Conservation (phyloP, 2,329 filamentous ascomycete genomes). For the Nigrospora osmanthi region DNA sequence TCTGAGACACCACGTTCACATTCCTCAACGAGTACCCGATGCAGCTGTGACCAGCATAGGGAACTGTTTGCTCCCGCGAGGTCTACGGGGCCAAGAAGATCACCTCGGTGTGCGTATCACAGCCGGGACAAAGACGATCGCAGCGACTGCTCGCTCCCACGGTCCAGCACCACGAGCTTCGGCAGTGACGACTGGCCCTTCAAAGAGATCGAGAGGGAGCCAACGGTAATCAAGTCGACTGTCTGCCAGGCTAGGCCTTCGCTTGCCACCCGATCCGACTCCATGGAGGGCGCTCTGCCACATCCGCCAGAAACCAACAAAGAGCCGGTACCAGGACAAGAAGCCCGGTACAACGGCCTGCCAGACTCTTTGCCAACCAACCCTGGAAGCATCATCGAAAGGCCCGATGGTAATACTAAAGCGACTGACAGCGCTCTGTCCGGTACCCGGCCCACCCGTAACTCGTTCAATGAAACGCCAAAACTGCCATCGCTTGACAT, state of each 20-base stretch:
- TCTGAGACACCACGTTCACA: slow-evolving; percentile 21
- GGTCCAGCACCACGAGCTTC: slow-evolving; percentile 14
- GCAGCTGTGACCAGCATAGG: slow-evolving; percentile 30
- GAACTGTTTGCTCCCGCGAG: slow-evolving; percentile 14
- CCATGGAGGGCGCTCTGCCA: too few species aligned
- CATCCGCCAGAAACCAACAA: slow-evolving; percentile 7
- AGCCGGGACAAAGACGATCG: slow-evolving; percentile 12
- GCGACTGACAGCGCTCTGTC: slow-evolving; percentile 32
- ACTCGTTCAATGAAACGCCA: slow-evolving; percentile 15
- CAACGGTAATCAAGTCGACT: too few species aligned
- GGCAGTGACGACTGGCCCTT: slow-evolving; percentile 14
- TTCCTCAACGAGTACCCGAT: slow-evolving; percentile 38
- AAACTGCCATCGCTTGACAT: slow-evolving; percentile 16
- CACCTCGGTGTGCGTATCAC: slow-evolving; percentile 24
- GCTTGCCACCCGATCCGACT: too few species aligned
- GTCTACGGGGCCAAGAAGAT: slow-evolving; percentile 19
- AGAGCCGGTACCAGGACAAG: slow-evolving; percentile 9
- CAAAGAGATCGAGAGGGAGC: slow-evolving; percentile 9
- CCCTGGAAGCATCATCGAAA: slow-evolving; percentile 36
- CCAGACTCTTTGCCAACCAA: slow-evolving; percentile 24
- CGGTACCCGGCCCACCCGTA: slow-evolving; percentile 24
- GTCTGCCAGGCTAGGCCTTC: too few species aligned
- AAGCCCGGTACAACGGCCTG: slow-evolving; percentile 11
- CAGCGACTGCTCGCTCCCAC: slow-evolving; percentile 14
- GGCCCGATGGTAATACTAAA: slow-evolving; percentile 43